Percentiles rank a stretch among this genome's conserved stretches.
phyloP scores from a whole-genome alignment of 202 grass and related monocot genomes.

The Panicum hallii region DNA sequence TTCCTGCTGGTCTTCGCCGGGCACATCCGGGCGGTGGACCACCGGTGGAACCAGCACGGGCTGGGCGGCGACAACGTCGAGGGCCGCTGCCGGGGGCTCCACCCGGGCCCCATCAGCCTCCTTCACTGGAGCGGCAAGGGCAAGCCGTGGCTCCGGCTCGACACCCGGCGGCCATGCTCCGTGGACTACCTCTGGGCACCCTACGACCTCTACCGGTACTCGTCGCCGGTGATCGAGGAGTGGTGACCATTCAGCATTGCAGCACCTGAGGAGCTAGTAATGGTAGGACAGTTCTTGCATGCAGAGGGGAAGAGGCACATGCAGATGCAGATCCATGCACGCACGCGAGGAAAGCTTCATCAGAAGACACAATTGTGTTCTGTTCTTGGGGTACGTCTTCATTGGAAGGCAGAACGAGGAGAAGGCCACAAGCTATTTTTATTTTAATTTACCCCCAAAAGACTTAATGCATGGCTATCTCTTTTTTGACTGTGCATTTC shows the following conservation, averaged over 20 bases:
- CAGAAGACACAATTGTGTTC: neutral
- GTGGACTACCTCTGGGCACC: slow-evolving; percentile 86
- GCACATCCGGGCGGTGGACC: slow-evolving; percentile 74
- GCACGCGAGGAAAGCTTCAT: neutral
- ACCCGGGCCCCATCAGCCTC: slow-evolving; percentile 77
- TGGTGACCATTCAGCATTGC: slow-evolving; percentile 42
- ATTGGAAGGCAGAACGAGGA: neutral
- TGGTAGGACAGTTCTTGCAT: slow-evolving; percentile 32
- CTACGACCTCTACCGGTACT: slow-evolving; percentile 70
- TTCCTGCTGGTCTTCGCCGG: slow-evolving; percentile 88
- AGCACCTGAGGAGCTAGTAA: neutral
- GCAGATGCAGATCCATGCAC: neutral
- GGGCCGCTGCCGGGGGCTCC: slow-evolving; percentile 63
- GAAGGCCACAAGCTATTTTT: no score
- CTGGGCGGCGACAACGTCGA: slow-evolving; percentile 77
- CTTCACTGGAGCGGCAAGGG: slow-evolving; percentile 84
- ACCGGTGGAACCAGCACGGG: slow-evolving; percentile 82
- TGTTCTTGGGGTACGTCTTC: neutral
- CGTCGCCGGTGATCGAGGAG: slow-evolving; percentile 72
- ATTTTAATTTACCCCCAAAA: no score
- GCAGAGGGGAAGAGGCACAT: neutral
- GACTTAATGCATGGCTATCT: neutral
- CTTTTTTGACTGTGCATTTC: neutral
- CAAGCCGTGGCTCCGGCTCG: slow-evolving; percentile 76
- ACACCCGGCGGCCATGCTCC: slow-evolving; percentile 58